Percentiles rank a stretch among this genome's conserved stretches.
Evolutionary conservation across 805 yeast genomes (phyloP).

Genomic region (Teunomyces barrocoloradensis): DNA sequence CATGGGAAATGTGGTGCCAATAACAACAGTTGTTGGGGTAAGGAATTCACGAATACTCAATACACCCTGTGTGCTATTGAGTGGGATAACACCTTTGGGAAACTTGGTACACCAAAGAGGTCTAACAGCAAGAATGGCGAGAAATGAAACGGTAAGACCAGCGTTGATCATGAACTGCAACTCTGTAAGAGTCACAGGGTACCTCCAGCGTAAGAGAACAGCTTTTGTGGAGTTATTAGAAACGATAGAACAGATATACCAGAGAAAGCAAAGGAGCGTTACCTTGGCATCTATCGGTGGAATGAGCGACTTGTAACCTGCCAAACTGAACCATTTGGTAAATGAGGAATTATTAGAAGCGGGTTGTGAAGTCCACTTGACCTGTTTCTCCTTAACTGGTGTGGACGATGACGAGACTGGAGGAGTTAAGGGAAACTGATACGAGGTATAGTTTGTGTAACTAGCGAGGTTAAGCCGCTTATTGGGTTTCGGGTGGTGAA

Average conservation of each 20-base stretch:
- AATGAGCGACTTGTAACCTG: slow-evolving; percentile 6
- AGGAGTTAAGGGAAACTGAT: slow-evolving; percentile 30
- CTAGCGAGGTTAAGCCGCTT: slow-evolving; percentile 12
- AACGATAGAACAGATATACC: slow-evolving; percentile 81
- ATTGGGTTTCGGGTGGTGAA: slow-evolving; percentile 19
- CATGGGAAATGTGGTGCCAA: slow-evolving; percentile 83
- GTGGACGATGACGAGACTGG: slow-evolving; percentile 32
- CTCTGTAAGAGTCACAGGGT: slow-evolving; percentile 88
- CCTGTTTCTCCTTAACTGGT: slow-evolving; percentile 24
- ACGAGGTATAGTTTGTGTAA: slow-evolving; percentile 12
- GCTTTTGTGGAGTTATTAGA: slow-evolving; percentile 80
- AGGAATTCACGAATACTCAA: slow-evolving; percentile 32
- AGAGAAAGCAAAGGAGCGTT: slow-evolving; percentile 54
- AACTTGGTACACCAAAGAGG: slow-evolving; percentile 24
- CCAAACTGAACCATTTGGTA: background rate
- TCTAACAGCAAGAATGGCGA: slow-evolving; percentile 29
- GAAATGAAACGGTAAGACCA: slow-evolving; percentile 49
- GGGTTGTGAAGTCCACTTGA: background rate
- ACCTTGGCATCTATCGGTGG: slow-evolving; percentile 26
- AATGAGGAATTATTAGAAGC: background rate
- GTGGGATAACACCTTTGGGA: slow-evolving; percentile 53
- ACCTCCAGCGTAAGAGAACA: slow-evolving; percentile 64
- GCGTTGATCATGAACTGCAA: slow-evolving; percentile 79
- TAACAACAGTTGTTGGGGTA: slow-evolving; percentile 50
- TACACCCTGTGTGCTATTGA: slow-evolving; percentile 15